A percentile compares a stretch with the other conserved stretches of the same genome.
These are phyloP conservation scores for Tetrapisispora fleetii DNA, from an alignment of 805 yeast genomes.

Conservation along the genomic window DNA sequence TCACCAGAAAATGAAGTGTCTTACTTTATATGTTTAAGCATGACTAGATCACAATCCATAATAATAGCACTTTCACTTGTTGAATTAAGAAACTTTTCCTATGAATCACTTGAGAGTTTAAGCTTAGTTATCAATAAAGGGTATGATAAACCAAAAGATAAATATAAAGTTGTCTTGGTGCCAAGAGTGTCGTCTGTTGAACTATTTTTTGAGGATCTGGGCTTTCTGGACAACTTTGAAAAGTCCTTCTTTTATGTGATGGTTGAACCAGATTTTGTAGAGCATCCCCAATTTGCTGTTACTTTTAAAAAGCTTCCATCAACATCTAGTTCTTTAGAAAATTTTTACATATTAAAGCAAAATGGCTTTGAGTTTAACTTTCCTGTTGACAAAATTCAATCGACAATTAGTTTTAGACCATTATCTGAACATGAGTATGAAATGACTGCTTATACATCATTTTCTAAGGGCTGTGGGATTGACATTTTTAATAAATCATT, in stretches of 20 bases:
- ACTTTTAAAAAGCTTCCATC: neutral
- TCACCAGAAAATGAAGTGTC: no score
- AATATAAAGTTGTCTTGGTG: conserved; percentile 34
- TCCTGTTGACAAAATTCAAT: conserved; percentile 16
- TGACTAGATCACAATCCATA: neutral
- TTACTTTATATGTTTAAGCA: neutral
- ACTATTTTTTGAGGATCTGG: conserved; percentile 20
- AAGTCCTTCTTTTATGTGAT: conserved; percentile 22
- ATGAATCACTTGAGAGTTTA: conserved; percentile 8
- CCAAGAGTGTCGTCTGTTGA: conserved; percentile 32
- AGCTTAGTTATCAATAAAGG: conserved; percentile 38
- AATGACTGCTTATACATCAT: conserved; percentile 45
- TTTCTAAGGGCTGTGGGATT: conserved; percentile 16
- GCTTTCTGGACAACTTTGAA: conserved; percentile 13
- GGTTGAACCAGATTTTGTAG: neutral
- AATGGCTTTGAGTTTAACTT: neutral
- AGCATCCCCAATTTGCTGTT: neutral
- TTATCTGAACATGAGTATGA: conserved; percentile 26
- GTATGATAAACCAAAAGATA: conserved; percentile 38
- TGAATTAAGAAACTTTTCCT: neutral
- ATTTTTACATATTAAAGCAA: neutral
- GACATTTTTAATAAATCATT: conserved; percentile 6
- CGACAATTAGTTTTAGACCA: conserved; percentile 31
- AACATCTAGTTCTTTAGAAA: neutral
- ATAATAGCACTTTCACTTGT: neutral